Evolutionary conservation across 164 flowering plant genomes (phyloP), one percentile per base, ranked within the genome.

Genomic region (Litsea cubeba): DNA sequence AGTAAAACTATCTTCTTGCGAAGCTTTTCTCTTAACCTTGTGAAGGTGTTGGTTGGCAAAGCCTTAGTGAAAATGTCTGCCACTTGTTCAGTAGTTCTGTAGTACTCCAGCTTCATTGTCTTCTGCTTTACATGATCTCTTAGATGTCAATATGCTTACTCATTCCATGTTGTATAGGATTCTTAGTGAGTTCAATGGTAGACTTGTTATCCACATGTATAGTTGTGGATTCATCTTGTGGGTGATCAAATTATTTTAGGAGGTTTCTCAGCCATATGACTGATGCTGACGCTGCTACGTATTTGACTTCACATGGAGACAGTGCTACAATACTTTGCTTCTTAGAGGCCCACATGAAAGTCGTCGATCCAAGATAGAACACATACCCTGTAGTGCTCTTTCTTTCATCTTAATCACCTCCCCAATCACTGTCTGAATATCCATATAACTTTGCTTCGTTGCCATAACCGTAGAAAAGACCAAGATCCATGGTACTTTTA

Each of bases 41-140:
- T 63, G 23, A 63, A 63, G 23, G 25, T 7, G 11, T 63, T 0
- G 5, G 66, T 6, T 11, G 14, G 25, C 25, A 63, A 5, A 18
- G 66, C 66, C 17, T 60, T 40, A 6, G 54, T 72, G 30, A 72
- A 72, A 20, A 60, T 72, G 15, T 30, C 66, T 1, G 23, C 74
- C 7, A 35, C 67, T 12, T 72, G 67, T 23, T 72, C 51, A 26
- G 24, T 64, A 3, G 74, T 60, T 3, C 24, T 32, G 50, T n/a
- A 64, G 20, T 40, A 72, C 14, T 58, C 12, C 15, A 28, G 18
- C 5, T 62, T 64, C 15, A 62, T 23, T 12, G 20, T 46, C 18
- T 62, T 25, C 14, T 58, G 62, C 73, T 57, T 71, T 22, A 71
- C 65, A 5, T 71, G 73, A 14, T 71, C 65, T 5, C 46, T 7